Conservation (phyloP, 2,329 filamentous ascomycete genomes). For the Cladophialophora psammophila region DNA sequence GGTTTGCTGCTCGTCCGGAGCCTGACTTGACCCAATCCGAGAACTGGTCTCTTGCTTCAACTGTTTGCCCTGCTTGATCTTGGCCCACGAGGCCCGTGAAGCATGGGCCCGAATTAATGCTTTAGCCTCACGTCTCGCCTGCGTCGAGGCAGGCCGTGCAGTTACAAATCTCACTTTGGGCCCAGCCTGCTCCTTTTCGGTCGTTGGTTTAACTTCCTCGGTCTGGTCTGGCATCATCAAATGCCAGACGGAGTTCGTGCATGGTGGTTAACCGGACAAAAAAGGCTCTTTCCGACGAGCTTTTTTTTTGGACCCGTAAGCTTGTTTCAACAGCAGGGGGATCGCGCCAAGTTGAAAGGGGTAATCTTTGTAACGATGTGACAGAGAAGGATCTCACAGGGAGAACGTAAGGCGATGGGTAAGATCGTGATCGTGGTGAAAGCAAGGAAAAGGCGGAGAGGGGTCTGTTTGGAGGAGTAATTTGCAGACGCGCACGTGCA, state of each 20-base stretch:
- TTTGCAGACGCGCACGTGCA: not conserved
- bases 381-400: not conserved
- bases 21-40: not conserved
- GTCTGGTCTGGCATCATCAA: slow-evolving; percentile 13
- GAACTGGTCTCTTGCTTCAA: not conserved
- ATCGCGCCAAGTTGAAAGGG: not conserved
- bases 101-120: slow-evolving; percentile 19
- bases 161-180: slow-evolving; percentile 13
- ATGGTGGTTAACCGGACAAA: slow-evolving; percentile 15
- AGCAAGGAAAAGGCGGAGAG: not conserved
- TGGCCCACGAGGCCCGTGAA: slow-evolving; percentile 19
- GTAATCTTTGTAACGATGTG: not conserved
- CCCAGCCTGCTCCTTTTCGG: not conserved
- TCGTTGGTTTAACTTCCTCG: slow-evolving; percentile 6
- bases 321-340: not conserved
- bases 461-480: slow-evolving; percentile 2
- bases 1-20: not conserved
- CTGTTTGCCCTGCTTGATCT: slow-evolving; percentile 21
- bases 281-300: not conserved
- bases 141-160: slow-evolving; percentile 13
- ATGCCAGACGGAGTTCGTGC: not conserved
- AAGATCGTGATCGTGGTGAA: not conserved
- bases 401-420: not conserved
- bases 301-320: not conserved
- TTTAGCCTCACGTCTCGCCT: slow-evolving; percentile 15